phyloP scores from a whole-genome alignment of 2,329 filamentous ascomycete species.

The Sclerotinia subarctica region DNA sequence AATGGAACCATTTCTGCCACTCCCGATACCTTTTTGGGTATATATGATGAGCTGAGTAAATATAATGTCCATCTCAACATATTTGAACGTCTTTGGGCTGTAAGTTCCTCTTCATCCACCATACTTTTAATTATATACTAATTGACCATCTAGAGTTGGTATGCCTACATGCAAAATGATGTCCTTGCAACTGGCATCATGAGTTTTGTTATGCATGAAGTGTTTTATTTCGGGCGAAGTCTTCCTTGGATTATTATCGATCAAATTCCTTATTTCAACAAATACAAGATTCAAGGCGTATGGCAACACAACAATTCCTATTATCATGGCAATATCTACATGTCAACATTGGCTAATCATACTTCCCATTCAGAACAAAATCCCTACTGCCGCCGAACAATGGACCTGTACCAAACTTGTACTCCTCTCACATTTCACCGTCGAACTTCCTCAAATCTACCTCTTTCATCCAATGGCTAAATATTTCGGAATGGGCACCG shows the following conservation, averaged over 20 bases:
- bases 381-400: constrained; percentile 89
- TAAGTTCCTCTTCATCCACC: constrained; percentile 44
- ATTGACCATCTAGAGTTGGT: constrained; percentile 64
- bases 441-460: constrained; percentile 98
- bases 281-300: constrained; percentile 84
- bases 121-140: constrained; percentile 23
- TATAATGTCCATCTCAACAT: constrained; percentile 79
- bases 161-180: constrained; percentile 97
- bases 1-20: constrained; percentile 35
- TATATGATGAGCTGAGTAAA: constrained; percentile 62
- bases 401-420: constrained; percentile 92
- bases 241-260: constrained; percentile 94
- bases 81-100: constrained; percentile 84
- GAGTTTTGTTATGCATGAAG: constrained; percentile 94
- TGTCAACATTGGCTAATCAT: neutral
- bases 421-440: constrained; percentile 92
- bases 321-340: neutral
- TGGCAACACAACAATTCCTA: neutral
- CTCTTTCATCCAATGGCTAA: constrained; percentile 96
- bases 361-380: constrained; percentile 51
- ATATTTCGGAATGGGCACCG: constrained; percentile 83
- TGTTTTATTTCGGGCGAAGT: constrained; percentile 85
- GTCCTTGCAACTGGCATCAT: constrained; percentile 93
- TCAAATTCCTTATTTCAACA: constrained; percentile 78
- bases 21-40: constrained; percentile 47